These are phyloP conservation scores for Hysterium pulicare DNA, from an alignment of 2,329 filamentous ascomycete species.

Conservation along the genomic window DNA sequence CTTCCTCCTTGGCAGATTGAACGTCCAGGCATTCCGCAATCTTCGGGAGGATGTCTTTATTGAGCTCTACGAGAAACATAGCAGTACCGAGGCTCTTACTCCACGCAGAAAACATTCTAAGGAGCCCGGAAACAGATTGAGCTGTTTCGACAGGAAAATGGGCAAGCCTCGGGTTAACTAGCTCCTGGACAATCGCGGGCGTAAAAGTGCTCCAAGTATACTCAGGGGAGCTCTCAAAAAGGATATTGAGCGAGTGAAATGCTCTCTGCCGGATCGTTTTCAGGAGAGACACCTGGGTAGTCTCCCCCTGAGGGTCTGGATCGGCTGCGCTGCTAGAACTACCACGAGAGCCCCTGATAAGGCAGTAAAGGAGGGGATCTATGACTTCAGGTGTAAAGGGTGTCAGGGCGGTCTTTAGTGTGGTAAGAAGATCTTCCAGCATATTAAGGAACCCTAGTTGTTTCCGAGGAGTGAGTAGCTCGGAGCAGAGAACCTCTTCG, in stretches of 20 bases:
- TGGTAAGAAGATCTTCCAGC: constrained; percentile 80
- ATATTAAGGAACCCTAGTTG: constrained; percentile 91
- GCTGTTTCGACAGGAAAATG: constrained; percentile 81
- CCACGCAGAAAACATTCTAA: constrained; percentile 81
- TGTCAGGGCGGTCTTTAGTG: constrained; percentile 70
- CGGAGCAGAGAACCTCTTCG: constrained; percentile 40
- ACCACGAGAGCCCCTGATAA: constrained; percentile 61
- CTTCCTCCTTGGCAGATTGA: constrained; percentile 76
- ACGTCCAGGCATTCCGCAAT: constrained; percentile 70
- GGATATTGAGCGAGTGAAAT: constrained; percentile 75
- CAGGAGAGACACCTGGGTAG: constrained; percentile 53
- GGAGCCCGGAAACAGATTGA: constrained; percentile 79
- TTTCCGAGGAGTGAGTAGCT: constrained; percentile 66
- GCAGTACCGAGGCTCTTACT: constrained; percentile 64
- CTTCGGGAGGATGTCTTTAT: constrained; percentile 59
- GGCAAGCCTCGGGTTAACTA: constrained; percentile 72
- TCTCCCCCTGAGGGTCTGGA: constrained; percentile 28
- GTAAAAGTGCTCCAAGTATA: constrained; percentile 73
- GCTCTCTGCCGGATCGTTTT: constrained; percentile 66
- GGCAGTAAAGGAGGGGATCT: constrained; percentile 76
- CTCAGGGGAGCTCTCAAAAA: constrained; percentile 70
- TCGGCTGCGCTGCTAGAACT: constrained; percentile 28
- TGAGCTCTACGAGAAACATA: constrained; percentile 65
- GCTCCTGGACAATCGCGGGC: constrained; percentile 66
- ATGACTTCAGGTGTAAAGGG: constrained; percentile 67